Conservation (phyloP, 352 stramenopile species). For the Achlya hypogyna region DNA sequence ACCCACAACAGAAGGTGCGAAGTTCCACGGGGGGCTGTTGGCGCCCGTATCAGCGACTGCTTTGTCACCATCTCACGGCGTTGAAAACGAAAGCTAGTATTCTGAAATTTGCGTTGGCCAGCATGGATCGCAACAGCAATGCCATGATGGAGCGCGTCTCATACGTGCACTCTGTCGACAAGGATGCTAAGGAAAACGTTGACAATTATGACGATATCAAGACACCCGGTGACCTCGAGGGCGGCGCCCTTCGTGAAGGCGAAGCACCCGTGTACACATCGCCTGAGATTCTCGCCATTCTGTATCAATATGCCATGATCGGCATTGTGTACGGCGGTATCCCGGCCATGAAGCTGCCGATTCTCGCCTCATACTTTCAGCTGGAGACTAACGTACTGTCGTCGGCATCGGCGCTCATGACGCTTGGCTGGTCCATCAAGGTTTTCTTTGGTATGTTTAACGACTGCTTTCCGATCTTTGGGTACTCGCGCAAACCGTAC, state of each 20-base stretch:
- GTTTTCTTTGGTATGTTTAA: no score
- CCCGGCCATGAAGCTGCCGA: not conserved
- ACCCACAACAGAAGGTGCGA: no score
- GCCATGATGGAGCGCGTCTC: no score
- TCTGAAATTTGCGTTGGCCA: no score
- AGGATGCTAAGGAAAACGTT: no score
- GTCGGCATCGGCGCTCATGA: not conserved
- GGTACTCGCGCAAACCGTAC: not conserved
- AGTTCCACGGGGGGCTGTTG: no score
- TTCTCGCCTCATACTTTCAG: not conserved
- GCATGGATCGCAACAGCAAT: no score
- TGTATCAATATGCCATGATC: not conserved
- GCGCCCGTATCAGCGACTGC: no score
- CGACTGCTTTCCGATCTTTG: constrained; percentile 12
- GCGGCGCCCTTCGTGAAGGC: not conserved
- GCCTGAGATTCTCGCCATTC: not conserved
- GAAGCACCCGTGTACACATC: not conserved
- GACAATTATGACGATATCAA: no score
- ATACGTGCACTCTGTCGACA: no score
- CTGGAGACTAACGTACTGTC: not conserved
- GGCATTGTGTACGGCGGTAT: not conserved
- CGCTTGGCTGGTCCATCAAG: not conserved
- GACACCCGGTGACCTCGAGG: not conserved
- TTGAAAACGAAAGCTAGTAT: no score
- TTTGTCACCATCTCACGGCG: no score